phyloP scores from a whole-genome alignment of 768 basidiomycete genomes.

The Phanerochaete carnosa region DNA sequence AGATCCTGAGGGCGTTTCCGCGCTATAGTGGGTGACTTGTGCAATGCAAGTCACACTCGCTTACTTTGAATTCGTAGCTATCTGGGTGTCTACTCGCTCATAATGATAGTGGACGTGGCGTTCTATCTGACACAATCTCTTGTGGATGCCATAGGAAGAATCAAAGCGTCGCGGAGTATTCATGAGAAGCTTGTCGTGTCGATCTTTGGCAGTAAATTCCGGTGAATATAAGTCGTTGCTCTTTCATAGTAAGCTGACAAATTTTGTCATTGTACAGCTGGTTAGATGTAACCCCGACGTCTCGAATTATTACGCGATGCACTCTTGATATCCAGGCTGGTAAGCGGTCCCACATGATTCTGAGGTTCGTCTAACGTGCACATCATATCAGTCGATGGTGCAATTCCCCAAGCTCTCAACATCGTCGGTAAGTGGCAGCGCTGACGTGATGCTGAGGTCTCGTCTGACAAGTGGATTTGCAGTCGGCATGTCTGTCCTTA shows the following conservation, averaged over 20 bases:
- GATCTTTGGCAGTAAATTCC: constrained; percentile 56
- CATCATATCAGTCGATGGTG: constrained; percentile 28
- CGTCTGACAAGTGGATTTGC: too few species aligned
- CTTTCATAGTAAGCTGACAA: background rate
- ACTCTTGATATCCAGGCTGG: constrained; percentile 56
- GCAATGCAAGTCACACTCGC: background rate
- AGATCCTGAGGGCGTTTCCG: constrained; percentile 28
- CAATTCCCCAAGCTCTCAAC: constrained; percentile 22
- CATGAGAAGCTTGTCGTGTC: constrained; percentile 50
- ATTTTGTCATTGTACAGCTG: constrained; percentile 29
- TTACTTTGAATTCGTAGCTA: constrained; percentile 35
- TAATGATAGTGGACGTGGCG: constrained; percentile 31
- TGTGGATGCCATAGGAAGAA: constrained; percentile 41
- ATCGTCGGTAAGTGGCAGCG: constrained; percentile 6
- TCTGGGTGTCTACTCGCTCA: constrained; percentile 36
- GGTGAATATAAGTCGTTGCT: constrained; percentile 37
- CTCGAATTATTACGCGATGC: constrained; percentile 60
- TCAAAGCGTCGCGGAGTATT: constrained; percentile 52
- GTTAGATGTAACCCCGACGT: constrained; percentile 46
- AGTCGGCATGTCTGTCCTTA: constrained; percentile 16
- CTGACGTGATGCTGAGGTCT: constrained; percentile 5
- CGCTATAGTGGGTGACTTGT: constrained; percentile 29
- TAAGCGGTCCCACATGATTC: background rate
- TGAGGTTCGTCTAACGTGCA: background rate
- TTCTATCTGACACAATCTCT: constrained; percentile 32